These are phyloP conservation scores for Pueraria montana DNA, from an alignment of 306 rosid species.

Conservation along the genomic window DNA sequence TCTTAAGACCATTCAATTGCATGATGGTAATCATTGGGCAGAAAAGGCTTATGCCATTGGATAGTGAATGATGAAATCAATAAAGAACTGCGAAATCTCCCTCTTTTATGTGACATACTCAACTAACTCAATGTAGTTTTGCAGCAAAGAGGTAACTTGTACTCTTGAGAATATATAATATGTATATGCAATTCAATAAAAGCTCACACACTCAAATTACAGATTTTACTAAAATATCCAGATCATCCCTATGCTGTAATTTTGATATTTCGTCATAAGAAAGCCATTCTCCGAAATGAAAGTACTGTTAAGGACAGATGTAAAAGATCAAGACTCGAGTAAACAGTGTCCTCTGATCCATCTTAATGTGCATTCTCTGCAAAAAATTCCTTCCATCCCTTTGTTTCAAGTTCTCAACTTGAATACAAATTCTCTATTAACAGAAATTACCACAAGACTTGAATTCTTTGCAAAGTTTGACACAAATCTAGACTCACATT, in stretches of 20 bases:
- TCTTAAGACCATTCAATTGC: constrained; percentile 9
- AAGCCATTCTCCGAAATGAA: constrained; percentile 1
- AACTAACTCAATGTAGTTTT: neutral
- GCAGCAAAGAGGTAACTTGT: neutral
- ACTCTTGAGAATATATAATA: neutral
- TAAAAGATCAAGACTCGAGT: neutral
- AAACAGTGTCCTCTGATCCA: constrained; percentile 36
- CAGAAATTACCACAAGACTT: neutral
- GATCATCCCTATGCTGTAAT: constrained; percentile 1
- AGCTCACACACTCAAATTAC: neutral
- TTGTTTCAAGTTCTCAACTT: constrained; percentile 3
- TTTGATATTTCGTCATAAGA: neutral
- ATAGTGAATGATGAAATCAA: constrained; percentile 2
- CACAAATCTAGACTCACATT: constrained; percentile 34
- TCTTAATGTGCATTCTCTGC: constrained; percentile 2
- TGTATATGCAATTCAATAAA: neutral
- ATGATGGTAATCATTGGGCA: constrained; percentile 5
- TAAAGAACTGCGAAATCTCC: constrained; percentile 5
- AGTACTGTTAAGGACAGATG: neutral
- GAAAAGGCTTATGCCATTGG: neutral
- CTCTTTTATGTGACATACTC: constrained; percentile 3
- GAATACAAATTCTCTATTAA: neutral
- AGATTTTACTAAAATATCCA: constrained; percentile 6
- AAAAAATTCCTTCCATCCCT: neutral
- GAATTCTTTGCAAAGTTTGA: constrained; percentile 20